phyloP scores from a whole-genome alignment of 768 basidiomycete species.

The Clitopilus passeckerianus region DNA sequence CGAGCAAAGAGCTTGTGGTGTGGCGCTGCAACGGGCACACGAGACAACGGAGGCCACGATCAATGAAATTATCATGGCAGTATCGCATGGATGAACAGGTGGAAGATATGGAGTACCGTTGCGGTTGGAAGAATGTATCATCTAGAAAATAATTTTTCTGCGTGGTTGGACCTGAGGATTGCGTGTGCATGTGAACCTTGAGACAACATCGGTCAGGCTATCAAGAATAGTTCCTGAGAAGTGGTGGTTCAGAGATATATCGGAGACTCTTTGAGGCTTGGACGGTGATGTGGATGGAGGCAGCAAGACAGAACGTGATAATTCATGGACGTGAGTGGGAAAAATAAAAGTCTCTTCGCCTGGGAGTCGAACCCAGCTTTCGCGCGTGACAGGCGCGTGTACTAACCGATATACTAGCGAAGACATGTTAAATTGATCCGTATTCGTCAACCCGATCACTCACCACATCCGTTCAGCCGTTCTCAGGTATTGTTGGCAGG shows the following conservation, averaged over 20 bases:
- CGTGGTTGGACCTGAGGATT: neutral
- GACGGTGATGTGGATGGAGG: neutral
- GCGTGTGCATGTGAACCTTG: neutral
- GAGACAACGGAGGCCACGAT: neutral
- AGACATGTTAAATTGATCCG: neutral
- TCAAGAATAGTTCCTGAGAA: neutral
- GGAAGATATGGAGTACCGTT: neutral
- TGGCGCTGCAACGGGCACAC: neutral
- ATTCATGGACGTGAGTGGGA: neutral
- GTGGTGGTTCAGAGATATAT: neutral
- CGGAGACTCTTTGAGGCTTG: neutral
- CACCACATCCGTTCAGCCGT: too few species aligned
- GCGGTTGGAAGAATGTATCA: neutral
- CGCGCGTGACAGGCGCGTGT: constrained; percentile 3
- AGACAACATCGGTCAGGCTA: neutral
- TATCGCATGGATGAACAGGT: neutral
- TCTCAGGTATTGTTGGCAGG: too few species aligned
- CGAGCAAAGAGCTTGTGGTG: neutral
- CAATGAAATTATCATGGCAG: neutral
- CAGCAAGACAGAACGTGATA: neutral
- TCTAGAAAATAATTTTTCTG: neutral
- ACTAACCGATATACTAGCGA: constrained; percentile 2
- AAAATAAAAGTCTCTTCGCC: neutral
- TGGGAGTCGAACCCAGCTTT: constrained; percentile 3
- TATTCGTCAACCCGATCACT: neutral